Evolutionary conservation across 495 filamentous ascomycete species (phyloP).

Genomic region (Apodospora peruviana): DNA sequence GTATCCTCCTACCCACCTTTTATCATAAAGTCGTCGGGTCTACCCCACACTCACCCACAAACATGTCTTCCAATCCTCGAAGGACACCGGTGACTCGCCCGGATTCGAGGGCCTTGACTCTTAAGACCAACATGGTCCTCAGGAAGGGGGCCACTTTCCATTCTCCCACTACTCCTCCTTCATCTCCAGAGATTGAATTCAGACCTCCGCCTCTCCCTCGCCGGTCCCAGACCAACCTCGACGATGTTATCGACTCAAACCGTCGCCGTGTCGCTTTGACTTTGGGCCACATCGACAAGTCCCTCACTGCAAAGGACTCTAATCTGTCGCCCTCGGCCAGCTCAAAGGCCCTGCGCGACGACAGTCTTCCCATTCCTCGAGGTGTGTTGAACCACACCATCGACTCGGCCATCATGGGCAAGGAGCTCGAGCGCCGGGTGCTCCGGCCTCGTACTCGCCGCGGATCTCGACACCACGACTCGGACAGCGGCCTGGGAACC

Average conservation of each 20-base stretch:
- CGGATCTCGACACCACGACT: conserved; percentile 48
- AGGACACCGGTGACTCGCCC: conserved; percentile 44
- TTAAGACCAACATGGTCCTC: conserved; percentile 50
- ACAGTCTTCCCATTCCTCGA: conserved; percentile 45
- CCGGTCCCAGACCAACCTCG: conserved; percentile 57
- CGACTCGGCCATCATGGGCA: conserved; percentile 32
- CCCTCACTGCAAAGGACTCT: conserved; percentile 29
- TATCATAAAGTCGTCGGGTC: conserved; percentile 17
- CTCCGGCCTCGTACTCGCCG: conserved; percentile 47
- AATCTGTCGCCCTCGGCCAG: conserved; percentile 18
- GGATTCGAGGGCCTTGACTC: conserved; percentile 35
- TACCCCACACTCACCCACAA: conserved; percentile 31
- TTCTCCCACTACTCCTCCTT: conserved; percentile 40
- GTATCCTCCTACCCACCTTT: conserved; percentile 15
- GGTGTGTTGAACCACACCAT: conserved; percentile 45
- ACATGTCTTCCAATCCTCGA: conserved; percentile 49
- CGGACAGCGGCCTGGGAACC: conserved; percentile 57
- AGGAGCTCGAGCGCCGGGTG: conserved; percentile 36
- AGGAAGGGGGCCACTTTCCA: conserved; percentile 63
- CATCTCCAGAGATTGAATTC: conserved; percentile 39
- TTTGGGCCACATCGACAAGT: conserved; percentile 44
- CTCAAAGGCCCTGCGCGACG: conserved; percentile 35
- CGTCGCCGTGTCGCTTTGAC: conserved; percentile 49
- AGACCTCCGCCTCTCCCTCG: conserved; percentile 47
- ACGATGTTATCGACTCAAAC: conserved; percentile 54